A percentile compares a stretch with the other conserved stretches of the same genome.
Evolutionary conservation across 108 stramenopile genomes (phyloP).

Genomic region (Conticribra weissflogii): DNA sequence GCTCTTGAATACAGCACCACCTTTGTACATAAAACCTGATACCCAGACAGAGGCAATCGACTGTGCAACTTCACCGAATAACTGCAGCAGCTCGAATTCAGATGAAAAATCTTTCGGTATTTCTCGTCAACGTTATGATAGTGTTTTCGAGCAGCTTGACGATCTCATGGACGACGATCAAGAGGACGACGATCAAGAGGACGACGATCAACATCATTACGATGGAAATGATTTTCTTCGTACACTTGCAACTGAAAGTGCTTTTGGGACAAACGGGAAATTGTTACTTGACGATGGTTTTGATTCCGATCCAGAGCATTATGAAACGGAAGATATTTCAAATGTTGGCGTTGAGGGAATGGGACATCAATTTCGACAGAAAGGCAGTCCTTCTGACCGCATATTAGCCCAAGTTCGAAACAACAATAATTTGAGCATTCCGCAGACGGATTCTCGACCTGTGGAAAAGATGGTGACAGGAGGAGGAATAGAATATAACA

Average conservation of each 20-base stretch:
- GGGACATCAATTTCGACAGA: no score
- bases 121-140: conserved; percentile 31
- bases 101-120: conserved; percentile 9
- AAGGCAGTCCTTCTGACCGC: no score
- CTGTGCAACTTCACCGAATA: conserved; percentile 1
- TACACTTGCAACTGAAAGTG: conserved; percentile 19
- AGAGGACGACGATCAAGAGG: conserved; percentile 38
- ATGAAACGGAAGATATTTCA: no score
- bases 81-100: conserved; percentile 9
- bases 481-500: no score
- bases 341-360: no score
- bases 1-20: conserved; percentile 38
- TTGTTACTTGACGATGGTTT: neutral
- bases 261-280: conserved; percentile 7
- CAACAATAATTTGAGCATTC: no score
- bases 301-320: neutral
- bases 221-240: conserved; percentile 27
- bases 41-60: neutral
- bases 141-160: conserved; percentile 47
- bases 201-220: no score
- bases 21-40: conserved; percentile 6
- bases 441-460: no score
- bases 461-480: no score
- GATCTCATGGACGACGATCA: conserved; percentile 35
- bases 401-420: no score